These are phyloP conservation scores for Stephania yunnanensis DNA, from an alignment of 164 flowering plant species.

Conservation along the genomic window DNA sequence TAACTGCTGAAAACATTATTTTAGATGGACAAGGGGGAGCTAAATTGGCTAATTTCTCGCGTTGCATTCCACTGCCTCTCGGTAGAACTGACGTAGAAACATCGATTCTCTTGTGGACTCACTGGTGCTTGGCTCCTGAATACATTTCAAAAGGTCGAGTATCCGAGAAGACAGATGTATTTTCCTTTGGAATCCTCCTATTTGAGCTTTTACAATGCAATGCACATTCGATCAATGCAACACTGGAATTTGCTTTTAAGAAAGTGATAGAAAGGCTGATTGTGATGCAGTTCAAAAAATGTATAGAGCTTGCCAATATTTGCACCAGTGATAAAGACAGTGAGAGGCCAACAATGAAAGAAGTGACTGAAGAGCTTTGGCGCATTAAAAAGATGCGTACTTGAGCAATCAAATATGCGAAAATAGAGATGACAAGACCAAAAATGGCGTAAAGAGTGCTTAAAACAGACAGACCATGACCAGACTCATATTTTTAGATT, in stretches of 20 bases:
- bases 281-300: not conserved
- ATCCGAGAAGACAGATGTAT: not conserved
- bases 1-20: constrained; percentile 1
- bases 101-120: not conserved
- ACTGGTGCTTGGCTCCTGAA: constrained; percentile 5
- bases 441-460: too few relatives aligned
- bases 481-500: too few relatives aligned
- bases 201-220: constrained; percentile 3
- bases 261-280: not conserved
- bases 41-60: constrained; percentile 1
- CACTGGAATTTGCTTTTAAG: not conserved
- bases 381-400: too few relatives aligned
- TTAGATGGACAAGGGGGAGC: not conserved
- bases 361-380: not conserved
- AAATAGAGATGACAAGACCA: too few relatives aligned
- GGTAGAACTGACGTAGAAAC: not conserved
- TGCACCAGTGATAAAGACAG: not conserved
- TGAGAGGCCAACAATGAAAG: constrained; percentile 1
- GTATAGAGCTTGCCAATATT: too few relatives aligned
- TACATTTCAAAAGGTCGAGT: not conserved
- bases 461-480: too few relatives aligned
- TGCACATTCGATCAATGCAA: not conserved
- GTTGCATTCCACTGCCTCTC: not conserved
- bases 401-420: too few relatives aligned
- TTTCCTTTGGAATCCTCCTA: not conserved